Evolutionary conservation across 306 rosid genomes (phyloP).

Genomic region (Mimosa pudica): DNA sequence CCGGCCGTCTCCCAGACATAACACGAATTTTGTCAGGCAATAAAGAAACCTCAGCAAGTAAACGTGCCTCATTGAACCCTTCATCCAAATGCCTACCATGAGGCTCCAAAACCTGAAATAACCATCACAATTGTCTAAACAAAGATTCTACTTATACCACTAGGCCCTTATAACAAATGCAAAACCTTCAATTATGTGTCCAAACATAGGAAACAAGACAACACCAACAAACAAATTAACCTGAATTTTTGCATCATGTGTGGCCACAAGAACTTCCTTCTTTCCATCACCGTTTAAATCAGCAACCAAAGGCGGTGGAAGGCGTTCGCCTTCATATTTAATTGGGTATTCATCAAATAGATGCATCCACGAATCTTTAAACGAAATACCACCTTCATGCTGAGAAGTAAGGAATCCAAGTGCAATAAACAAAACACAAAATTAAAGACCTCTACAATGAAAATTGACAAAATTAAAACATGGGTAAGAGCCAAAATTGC

Average conservation of each 20-base stretch:
- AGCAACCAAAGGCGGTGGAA: conserved; percentile 89
- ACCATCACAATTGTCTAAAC: conserved; percentile 19
- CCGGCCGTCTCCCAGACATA: conserved; percentile 85
- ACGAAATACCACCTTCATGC: conserved; percentile 96
- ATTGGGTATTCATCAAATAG: conserved; percentile 88
- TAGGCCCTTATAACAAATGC: conserved; percentile 16
- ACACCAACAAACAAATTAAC: conserved; percentile 36
- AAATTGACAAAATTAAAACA: conserved; percentile 26
- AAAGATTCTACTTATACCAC: conserved; percentile 20
- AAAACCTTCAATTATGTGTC: conserved; percentile 20
- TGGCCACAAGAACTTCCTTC: conserved; percentile 88
- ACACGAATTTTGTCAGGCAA: conserved; percentile 92
- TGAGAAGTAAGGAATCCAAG: conserved; percentile 34
- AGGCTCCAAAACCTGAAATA: conserved; percentile 84
- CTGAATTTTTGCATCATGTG: conserved; percentile 96
- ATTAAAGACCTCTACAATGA: background rate
- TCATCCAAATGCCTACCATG: conserved; percentile 85
- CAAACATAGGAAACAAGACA: background rate
- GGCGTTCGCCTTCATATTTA: conserved; percentile 91
- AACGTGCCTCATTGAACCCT: conserved; percentile 87
- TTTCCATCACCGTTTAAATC: conserved; percentile 98
- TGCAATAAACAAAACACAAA: conserved; percentile 9
- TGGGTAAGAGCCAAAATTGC: background rate
- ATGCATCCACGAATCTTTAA: conserved; percentile 96
- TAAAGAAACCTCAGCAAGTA: conserved; percentile 73